Conservation (phyloP, 2,329 filamentous ascomycete species). For the Fusarium xylarioides region DNA sequence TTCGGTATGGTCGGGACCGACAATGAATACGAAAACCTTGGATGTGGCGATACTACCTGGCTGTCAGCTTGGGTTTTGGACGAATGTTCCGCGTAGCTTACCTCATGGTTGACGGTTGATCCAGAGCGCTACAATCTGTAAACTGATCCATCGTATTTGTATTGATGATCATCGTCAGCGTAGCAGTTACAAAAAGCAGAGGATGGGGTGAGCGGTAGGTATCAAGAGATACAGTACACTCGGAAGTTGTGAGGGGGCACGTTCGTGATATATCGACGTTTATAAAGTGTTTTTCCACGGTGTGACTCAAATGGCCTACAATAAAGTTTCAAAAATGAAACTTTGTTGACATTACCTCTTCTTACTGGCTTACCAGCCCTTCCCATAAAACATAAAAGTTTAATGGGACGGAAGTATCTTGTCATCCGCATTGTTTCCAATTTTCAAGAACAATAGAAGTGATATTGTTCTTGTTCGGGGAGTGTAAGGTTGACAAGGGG, state of each 20-base stretch:
- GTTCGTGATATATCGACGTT: accelerated
- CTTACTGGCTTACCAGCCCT: neutral
- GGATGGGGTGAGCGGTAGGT: neutral
- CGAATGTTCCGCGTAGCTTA: accelerated
- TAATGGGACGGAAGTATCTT: neutral
- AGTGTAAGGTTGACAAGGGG: too few species aligned
- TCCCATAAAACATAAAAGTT: neutral
- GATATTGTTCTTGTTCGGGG: accelerated
- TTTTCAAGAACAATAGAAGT: accelerated
- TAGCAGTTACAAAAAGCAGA: too few species aligned
- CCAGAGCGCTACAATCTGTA: accelerated
- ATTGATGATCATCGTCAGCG: too few species aligned
- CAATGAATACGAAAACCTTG: neutral
- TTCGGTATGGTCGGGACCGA: neutral
- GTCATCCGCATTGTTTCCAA: accelerated
- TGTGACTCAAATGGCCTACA: neutral
- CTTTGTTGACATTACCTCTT: neutral
- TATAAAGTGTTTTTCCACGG: neutral
- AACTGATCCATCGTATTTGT: neutral
- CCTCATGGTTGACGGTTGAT: accelerated
- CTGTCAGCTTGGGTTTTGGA: accelerated
- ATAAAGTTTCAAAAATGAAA: neutral
- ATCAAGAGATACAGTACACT: accelerated
- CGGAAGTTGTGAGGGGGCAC: accelerated
- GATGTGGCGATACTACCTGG: neutral